phyloP scores from a whole-genome alignment of 2,329 filamentous ascomycete species.

The Arthrinium phaeospermum region DNA sequence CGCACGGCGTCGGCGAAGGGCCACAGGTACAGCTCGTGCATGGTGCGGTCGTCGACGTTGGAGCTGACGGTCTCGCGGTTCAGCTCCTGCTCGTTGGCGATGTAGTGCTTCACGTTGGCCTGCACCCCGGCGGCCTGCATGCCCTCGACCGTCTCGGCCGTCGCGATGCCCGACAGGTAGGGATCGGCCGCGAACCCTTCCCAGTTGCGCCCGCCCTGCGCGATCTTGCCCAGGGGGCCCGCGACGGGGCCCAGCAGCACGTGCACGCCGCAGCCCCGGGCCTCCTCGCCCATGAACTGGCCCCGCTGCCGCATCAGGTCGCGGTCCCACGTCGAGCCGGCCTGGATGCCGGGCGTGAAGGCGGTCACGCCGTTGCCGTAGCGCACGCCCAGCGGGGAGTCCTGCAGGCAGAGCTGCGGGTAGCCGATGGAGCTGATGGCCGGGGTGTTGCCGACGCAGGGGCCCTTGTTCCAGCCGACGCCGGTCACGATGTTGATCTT shows the following conservation, averaged over 20 bases:
- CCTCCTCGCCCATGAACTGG: conserved; percentile 71
- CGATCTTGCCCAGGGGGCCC: conserved; percentile 76
- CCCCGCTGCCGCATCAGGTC: conserved; percentile 75
- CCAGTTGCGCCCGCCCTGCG: conserved; percentile 80
- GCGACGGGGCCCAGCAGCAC: conserved; percentile 77
- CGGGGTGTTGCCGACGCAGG: conserved; percentile 69
- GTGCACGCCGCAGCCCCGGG: conserved; percentile 73
- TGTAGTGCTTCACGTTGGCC: conserved; percentile 64
- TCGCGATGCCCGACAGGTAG: conserved; percentile 69
- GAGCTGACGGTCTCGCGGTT: conserved; percentile 59
- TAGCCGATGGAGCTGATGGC: conserved; percentile 65
- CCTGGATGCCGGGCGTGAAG: conserved; percentile 80
- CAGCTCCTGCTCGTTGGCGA: conserved; percentile 73
- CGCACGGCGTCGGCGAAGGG: conserved; percentile 73
- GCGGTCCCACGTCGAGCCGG: conserved; percentile 80
- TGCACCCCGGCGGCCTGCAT: conserved; percentile 59
- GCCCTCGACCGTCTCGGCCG: conserved; percentile 65
- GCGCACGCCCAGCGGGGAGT: conserved; percentile 78
- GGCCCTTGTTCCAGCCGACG: conserved; percentile 74
- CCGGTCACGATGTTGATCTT: conserved; percentile 83
- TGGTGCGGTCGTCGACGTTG: conserved; percentile 67
- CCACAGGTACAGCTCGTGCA: conserved; percentile 72
- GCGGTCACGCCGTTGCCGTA: conserved; percentile 74
- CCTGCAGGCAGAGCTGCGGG: conserved; percentile 78
- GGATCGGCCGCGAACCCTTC: conserved; percentile 83